These are phyloP conservation scores for Apiospora aurea DNA, from an alignment of 2,329 filamentous ascomycete species.

Conservation along the genomic window DNA sequence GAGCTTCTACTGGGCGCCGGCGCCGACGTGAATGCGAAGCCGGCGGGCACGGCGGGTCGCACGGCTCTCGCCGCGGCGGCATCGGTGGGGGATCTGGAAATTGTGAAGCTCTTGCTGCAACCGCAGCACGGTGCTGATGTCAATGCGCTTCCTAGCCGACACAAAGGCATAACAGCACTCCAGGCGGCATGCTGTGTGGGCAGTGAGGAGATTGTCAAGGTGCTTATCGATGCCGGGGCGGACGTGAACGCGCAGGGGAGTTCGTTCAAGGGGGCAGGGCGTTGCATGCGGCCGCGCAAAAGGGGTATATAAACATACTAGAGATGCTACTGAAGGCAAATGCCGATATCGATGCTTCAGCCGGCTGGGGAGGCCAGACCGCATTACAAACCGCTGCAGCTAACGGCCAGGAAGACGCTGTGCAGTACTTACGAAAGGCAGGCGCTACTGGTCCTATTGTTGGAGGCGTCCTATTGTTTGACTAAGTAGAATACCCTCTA, in stretches of 20 bases:
- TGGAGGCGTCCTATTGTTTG: conserved; percentile 34
- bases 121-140: conserved; percentile 40
- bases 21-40: conserved; percentile 42
- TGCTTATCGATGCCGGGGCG: conserved; percentile 40
- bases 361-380: conserved; percentile 40
- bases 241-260: conserved; percentile 41
- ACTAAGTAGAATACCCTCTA: neutral
- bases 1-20: conserved; percentile 37
- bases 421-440: conserved; percentile 48
- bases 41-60: conserved; percentile 44
- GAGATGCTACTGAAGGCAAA: conserved; percentile 43
- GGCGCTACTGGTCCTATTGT: conserved; percentile 38
- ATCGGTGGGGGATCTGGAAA: conserved; percentile 35
- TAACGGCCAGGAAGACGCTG: conserved; percentile 46
- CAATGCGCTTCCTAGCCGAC: conserved; percentile 43
- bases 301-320: conserved; percentile 37
- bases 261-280: conserved; percentile 46
- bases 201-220: conserved; percentile 33
- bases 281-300: conserved; percentile 46
- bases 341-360: conserved; percentile 44
- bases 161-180: conserved; percentile 48
- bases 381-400: conserved; percentile 45
- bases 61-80: conserved; percentile 48
- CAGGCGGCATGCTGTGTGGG: conserved; percentile 45
- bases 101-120: conserved; percentile 39